Evolutionary conservation across 23 red algal genomes (phyloP).

Genomic region (Gracilaria gracilis): DNA sequence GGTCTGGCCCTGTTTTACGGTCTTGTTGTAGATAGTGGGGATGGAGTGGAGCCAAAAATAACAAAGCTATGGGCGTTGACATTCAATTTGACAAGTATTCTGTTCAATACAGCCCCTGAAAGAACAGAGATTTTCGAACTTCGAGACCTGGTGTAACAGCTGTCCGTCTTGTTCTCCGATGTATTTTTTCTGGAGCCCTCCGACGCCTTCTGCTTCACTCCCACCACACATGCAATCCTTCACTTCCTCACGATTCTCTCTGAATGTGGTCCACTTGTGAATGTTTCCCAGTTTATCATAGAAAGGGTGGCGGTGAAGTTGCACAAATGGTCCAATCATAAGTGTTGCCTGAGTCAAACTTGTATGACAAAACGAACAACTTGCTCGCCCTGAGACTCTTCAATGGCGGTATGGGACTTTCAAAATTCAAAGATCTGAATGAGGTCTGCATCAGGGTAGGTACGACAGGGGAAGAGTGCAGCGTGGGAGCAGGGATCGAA

Average conservation of each 20-base stretch:
- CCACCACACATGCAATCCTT: not conserved
- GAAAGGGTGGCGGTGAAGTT: not conserved
- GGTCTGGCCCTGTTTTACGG: slow-evolving; percentile 1
- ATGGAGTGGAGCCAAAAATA: not conserved
- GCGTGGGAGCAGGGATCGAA: too few relatives aligned
- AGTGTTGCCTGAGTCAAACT: not conserved
- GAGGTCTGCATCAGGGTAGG: too few relatives aligned
- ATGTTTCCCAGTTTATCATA: not conserved
- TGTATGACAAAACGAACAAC: not conserved
- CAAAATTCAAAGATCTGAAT: not conserved
- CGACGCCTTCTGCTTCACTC: slow-evolving; percentile 8
- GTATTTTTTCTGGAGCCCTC: not conserved
- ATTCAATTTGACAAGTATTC: not conserved
- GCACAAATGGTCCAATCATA: not conserved
- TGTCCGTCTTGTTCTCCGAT: not conserved
- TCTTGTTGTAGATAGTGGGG: not conserved
- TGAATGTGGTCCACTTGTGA: not conserved
- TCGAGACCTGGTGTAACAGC: not conserved
- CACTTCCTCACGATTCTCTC: not conserved
- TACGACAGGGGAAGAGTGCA: too few relatives aligned
- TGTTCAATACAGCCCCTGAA: not conserved
- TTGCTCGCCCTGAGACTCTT: not conserved
- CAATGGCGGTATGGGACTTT: not conserved
- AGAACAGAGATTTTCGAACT: too few relatives aligned
- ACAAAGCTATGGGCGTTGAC: not conserved